These are phyloP conservation scores for Fusarium succisae DNA, from an alignment of 2,329 filamentous ascomycete genomes.

Conservation along the genomic window DNA sequence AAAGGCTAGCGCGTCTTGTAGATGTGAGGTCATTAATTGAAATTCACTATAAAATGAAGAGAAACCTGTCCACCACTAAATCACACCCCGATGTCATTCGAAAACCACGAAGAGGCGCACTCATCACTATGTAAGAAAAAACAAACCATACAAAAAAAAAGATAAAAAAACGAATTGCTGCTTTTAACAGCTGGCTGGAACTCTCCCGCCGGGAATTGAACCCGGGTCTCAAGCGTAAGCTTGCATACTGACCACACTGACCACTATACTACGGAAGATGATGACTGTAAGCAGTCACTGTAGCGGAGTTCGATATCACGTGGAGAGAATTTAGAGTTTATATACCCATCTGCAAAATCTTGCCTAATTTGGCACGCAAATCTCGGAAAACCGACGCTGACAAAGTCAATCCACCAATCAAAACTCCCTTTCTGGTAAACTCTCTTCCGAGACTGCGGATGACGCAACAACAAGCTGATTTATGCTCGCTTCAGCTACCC, in stretches of 20 bases:
- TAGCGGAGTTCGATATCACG: not conserved
- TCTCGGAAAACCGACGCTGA: constrained; percentile 2
- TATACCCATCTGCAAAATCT: accelerated
- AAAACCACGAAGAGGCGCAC: no score
- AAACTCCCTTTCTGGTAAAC: not conserved
- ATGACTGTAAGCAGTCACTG: no score
- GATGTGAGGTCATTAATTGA: accelerated
- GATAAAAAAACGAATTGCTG: not conserved
- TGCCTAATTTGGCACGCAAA: accelerated
- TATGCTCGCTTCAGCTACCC: not conserved
- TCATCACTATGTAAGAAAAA: no score
- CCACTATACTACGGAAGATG: constrained; percentile 31
- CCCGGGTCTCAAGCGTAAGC: constrained; percentile 24
- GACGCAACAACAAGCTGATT: not conserved
- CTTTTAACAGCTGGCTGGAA: constrained; percentile 14
- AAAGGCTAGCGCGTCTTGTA: accelerated
- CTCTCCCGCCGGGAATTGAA: constrained; percentile 33
- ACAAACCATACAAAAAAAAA: accelerated
- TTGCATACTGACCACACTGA: constrained; percentile 24
- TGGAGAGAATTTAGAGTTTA: accelerated
- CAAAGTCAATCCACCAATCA: not conserved
- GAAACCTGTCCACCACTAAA: accelerated
- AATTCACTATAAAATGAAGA: no score
- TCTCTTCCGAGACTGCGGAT: not conserved
- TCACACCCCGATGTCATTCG: accelerated